Conservation (phyloP, 257 asterid genomes). For the Orobanche coerulescens region DNA sequence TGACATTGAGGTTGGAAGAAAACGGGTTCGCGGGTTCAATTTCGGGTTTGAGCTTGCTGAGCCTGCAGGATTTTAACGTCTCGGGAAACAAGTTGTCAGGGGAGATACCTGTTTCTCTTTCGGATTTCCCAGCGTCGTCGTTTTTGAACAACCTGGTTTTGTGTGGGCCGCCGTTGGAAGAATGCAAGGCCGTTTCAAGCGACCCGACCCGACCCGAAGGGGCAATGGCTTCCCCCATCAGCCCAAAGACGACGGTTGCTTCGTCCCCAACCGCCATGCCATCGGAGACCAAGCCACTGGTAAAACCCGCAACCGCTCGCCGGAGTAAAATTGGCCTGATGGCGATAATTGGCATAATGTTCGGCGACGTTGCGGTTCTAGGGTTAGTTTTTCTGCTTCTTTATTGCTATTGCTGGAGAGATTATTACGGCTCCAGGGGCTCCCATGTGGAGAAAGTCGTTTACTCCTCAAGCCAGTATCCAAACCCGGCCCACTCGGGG, state of each 20-base stretch:
- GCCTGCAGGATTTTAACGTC: slow-evolving; percentile 66
- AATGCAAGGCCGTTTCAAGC: slow-evolving; percentile 28
- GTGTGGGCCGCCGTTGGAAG: slow-evolving; percentile 62
- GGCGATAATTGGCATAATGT: slow-evolving; percentile 53
- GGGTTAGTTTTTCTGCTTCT: slow-evolving; percentile 44
- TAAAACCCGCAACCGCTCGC: slow-evolving; percentile 18
- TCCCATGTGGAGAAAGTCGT: slow-evolving; percentile 44
- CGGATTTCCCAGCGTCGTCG: slow-evolving; percentile 46
- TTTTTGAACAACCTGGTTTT: slow-evolving; percentile 37
- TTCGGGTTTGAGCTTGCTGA: slow-evolving; percentile 33
- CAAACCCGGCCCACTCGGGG: slow-evolving; percentile 35
- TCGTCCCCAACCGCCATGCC: slow-evolving; percentile 59
- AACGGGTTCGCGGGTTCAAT: slow-evolving; percentile 54
- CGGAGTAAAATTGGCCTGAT: slow-evolving; percentile 41
- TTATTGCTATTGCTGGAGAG: slow-evolving; percentile 59
- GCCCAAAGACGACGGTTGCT: slow-evolving; percentile 34
- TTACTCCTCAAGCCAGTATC: slow-evolving; percentile 73
- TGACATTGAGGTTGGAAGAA: slow-evolving; percentile 59
- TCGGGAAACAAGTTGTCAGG: slow-evolving; percentile 51
- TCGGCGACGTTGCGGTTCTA: slow-evolving; percentile 57
- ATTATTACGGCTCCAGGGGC: slow-evolving; percentile 24
- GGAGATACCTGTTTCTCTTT: slow-evolving; percentile 46
- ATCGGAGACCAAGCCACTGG: slow-evolving; percentile 22
- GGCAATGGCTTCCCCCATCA: slow-evolving; percentile 44
- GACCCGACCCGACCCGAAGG: slow-evolving; percentile 50